Conservation (phyloP, 2,329 filamentous ascomycete genomes). For the Colletotrichum cuscutae region DNA sequence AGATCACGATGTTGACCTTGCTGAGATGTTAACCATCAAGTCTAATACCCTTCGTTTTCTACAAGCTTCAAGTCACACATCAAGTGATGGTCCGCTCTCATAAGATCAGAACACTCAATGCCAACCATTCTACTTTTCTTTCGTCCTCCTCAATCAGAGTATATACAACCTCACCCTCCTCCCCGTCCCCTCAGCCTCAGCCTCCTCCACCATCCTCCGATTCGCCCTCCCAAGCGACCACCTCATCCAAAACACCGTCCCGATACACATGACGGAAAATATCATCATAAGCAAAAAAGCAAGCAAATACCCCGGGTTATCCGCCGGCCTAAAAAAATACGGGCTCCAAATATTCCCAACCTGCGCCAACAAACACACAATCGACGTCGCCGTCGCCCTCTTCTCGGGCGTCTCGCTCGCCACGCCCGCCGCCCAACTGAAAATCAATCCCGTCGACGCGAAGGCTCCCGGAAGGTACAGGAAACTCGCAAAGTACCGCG, state of each 20-base stretch:
- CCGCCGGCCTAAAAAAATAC: conserved; percentile 48
- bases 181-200: conserved; percentile 12
- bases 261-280: conserved; percentile 18
- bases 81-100: background rate
- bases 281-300: conserved; percentile 40
- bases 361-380: conserved; percentile 50
- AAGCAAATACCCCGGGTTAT: conserved; percentile 42
- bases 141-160: background rate
- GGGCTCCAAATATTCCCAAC: conserved; percentile 52
- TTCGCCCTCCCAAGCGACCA: conserved; percentile 23
- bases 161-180: conserved; percentile 22
- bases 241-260: conserved; percentile 27
- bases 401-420: conserved; percentile 51
- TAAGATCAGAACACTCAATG: background rate
- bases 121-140: background rate
- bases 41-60: too few species aligned
- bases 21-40: background rate
- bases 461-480: conserved; percentile 42
- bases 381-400: conserved; percentile 46
- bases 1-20: too few species aligned
- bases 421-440: conserved; percentile 46
- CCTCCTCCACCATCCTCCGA: conserved; percentile 8
- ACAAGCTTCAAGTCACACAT: background rate
- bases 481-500: conserved; percentile 55
- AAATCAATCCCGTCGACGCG: conserved; percentile 45